Base-by-base conservation (phyloP, 495 filamentous ascomycete genomes). In the Ramalina peruviana region DNA sequence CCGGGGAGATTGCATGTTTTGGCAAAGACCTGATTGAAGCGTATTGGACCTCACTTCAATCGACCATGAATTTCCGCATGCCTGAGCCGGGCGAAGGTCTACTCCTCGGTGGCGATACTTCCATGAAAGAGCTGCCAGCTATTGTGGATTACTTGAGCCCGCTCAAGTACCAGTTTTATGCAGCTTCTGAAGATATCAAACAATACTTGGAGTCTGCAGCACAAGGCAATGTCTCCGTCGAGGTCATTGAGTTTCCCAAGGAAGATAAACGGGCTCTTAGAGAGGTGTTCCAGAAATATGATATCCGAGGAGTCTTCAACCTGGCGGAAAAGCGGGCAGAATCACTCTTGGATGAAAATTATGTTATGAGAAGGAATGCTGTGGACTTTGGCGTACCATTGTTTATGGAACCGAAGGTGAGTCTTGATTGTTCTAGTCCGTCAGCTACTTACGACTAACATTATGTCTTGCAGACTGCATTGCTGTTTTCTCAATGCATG, bases 351-450 rank as follows among this genome's bases (percentile, higher is more conserved):
- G 92, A 98, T 62, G 88, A 90, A 55, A 90, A 97, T 69, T 98
- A 98, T 57, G 88, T 97, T 42, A 98, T 97, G 92, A 80, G 92
- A 56, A 80, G 93, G 58, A 95, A 98, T 62, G 92, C 90, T 15
- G 93, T 98, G 39, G 92, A 98, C 70, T 98, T 98, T 65, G 88
- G 89, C 49, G 88, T 97, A 20, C 92, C 92, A 36, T 72, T 97
- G 53, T 98, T 97, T 67, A 96, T 96, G 89, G 92, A 98, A 70
- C 90, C 92, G 19, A 93, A 92, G 85, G 90, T 95, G 72, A 73
- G 82, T 67, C 40, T 54, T 48, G 41, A 30, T 6, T 19, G 40
- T 38, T 43, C 17, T 38, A 21, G 48, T 16, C 33, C 37, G 40
- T 27, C 60, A 33, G 59, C 54, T 52, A 62, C 57, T 13, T 52